Conservation (phyloP, 2,329 filamentous ascomycete species). For the Aspergillus novoparasiticus region DNA sequence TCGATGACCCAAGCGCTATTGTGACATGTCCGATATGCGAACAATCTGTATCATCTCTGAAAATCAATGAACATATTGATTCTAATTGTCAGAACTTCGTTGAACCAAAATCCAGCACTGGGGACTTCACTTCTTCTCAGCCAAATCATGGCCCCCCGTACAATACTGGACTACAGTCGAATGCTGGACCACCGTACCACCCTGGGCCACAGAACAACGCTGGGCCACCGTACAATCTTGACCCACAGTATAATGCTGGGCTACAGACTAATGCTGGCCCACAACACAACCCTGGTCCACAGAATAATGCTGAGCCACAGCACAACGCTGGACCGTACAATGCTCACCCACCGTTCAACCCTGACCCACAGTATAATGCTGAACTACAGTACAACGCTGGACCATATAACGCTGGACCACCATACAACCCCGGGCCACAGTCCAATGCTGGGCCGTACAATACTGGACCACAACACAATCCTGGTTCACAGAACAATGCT, state of each 20-base stretch:
- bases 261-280: no score
- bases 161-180: background rate
- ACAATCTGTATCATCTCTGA: constrained; percentile 53
- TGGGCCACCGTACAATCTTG: no score
- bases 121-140: constrained; percentile 38
- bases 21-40: constrained; percentile 83
- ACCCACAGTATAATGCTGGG: no score
- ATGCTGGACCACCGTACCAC: background rate
- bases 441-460: no score
- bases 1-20: constrained; percentile 32
- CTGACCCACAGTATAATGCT: background rate
- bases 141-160: background rate
- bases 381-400: background rate
- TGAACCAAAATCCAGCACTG: constrained; percentile 48
- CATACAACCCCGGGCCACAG: no score
- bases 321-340: background rate
- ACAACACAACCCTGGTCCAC: no score
- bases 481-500: no score
- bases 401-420: no score
- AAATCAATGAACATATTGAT: constrained; percentile 92
- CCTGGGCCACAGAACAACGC: no score
- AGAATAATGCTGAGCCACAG: no score
- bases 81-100: constrained; percentile 73
- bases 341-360: background rate
- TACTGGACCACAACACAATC: no score